These are phyloP conservation scores for Galerina sulciceps DNA, from an alignment of 768 basidiomycete species.

Conservation along the genomic window DNA sequence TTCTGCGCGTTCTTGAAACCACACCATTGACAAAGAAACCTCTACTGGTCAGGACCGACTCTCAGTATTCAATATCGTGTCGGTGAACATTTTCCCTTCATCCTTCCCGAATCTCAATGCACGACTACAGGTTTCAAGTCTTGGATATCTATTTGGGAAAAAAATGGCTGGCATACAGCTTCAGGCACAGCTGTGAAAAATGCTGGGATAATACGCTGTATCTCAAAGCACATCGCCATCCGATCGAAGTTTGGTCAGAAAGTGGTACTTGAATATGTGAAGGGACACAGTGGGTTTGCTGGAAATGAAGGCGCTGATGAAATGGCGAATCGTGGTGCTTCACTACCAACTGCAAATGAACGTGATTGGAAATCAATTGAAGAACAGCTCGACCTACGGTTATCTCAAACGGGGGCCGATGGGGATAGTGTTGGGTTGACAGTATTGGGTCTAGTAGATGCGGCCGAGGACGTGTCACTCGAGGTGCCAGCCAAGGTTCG, in stretches of 20 bases:
- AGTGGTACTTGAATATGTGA: slow-evolving; percentile 72
- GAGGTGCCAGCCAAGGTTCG: slow-evolving; percentile 5
- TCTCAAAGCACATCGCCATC: slow-evolving; percentile 61
- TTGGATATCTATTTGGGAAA: slow-evolving; percentile 75
- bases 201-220: slow-evolving; percentile 67
- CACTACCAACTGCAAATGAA: slow-evolving; percentile 44
- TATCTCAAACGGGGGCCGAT: neutral
- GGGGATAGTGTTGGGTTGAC: neutral
- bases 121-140: slow-evolving; percentile 57
- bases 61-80: slow-evolving; percentile 85
- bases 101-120: slow-evolving; percentile 3
- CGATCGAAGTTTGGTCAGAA: slow-evolving; percentile 55
- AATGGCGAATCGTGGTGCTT: slow-evolving; percentile 65
- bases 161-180: slow-evolving; percentile 52
- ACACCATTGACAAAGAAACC: slow-evolving; percentile 57
- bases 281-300: slow-evolving; percentile 73
- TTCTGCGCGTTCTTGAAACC: slow-evolving; percentile 79
- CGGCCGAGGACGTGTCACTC: neutral
- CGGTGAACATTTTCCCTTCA: slow-evolving; percentile 13
- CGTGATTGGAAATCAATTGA: slow-evolving; percentile 60
- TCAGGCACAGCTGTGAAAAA: slow-evolving; percentile 73
- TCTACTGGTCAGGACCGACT: slow-evolving; percentile 85
- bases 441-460: neutral
- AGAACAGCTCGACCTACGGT: slow-evolving; percentile 11
- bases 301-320: slow-evolving; percentile 91